Evolutionary conservation across 129 eudicot genomes (phyloP), one percentile per base, ranked within the genome.

Genomic region (Flaveria trinervia): DNA sequence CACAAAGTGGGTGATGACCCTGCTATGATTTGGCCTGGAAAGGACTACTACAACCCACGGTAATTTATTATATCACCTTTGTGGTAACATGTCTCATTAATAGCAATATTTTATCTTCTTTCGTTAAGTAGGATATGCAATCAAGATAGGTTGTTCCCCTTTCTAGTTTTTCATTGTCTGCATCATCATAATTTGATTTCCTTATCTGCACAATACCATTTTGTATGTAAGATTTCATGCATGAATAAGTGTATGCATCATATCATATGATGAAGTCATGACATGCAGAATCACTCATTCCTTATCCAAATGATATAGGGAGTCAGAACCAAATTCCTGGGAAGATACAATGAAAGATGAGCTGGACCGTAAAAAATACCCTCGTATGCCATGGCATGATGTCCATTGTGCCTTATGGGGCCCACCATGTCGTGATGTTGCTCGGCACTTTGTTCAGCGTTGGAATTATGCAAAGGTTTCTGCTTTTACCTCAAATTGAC

Each of bases 331-430:
- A 65, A 94, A 94, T 80, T 84, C 98, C 1, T 94, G 98, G 98
- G 98, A 94, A 75, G 97, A 94, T 80, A 87, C 96, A 13, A 89
- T 89, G 97, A 94, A 84, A 83, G 98, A 94, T 81, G 96, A 91
- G 83, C 67, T 94, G 56, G 92, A 94, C 79, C 96, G 98, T 68
- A 61, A 73, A 57, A 87, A 86, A 57, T 87, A 89, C 83, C 98
- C 98, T 64, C 98, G 98, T 70, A 94, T 94, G 98, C 98, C 98
- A 60, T 94, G 98, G 98, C 98, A 94, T 81, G 98, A 94, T 83
- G 98, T 94, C 71, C 98, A 94, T 71, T 94, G 98, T 79, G 98
- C 98, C 33, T 90, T 94, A 18, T 94, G 93, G 96, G 98, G 98
- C 20, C 98, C 98, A 72, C 98, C 98, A 64, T 91, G 97, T 79